Evolutionary conservation across 2,329 filamentous ascomycete species (phyloP).

Genomic region (Raffaelea albimanens): DNA sequence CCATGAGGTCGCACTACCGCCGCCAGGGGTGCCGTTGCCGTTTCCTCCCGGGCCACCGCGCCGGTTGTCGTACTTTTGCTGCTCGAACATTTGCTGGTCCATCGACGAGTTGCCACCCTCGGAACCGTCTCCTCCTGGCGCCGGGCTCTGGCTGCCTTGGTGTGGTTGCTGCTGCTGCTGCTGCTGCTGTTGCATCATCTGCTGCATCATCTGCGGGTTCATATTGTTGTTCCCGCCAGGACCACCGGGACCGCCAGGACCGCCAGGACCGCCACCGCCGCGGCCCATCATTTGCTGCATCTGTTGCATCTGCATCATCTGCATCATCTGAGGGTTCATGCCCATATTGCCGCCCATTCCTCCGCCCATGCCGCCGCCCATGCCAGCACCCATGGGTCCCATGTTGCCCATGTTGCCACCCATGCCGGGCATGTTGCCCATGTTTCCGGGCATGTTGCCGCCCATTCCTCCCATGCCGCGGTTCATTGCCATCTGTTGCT

Average conservation of each 20-base stretch:
- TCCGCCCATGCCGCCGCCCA: constrained; percentile 7
- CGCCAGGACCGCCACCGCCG: constrained; percentile 24
- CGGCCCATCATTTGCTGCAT: constrained; percentile 42
- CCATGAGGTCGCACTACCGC: constrained; percentile 59
- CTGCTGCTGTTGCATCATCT: constrained; percentile 33
- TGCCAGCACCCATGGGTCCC: constrained; percentile 42
- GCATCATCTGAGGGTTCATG: constrained; percentile 68
- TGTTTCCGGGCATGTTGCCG: not conserved
- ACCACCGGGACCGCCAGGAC: too few species aligned
- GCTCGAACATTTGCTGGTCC: constrained; percentile 46
- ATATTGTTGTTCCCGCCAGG: constrained; percentile 20
- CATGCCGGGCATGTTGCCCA: not conserved
- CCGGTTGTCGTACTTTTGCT: constrained; percentile 31
- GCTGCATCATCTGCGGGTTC: constrained; percentile 46
- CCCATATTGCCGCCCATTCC: constrained; percentile 8
- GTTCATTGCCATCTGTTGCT: constrained; percentile 85
- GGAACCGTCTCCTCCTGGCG: constrained; percentile 26
- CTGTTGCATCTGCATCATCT: constrained; percentile 64
- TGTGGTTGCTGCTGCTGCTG: constrained; percentile 4
- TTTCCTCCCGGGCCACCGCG: constrained; percentile 29
- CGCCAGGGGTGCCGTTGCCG: constrained; percentile 14
- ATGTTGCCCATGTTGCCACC: not conserved
- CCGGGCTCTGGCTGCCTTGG: constrained; percentile 6
- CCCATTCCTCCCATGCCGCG: constrained; percentile 42
- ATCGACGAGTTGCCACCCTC: constrained; percentile 23